A percentile compares a stretch with the other conserved stretches of the same genome.
Conservation (phyloP, 1,284 basidiomycete genomes). For the Trichosporon sp. region DNA sequence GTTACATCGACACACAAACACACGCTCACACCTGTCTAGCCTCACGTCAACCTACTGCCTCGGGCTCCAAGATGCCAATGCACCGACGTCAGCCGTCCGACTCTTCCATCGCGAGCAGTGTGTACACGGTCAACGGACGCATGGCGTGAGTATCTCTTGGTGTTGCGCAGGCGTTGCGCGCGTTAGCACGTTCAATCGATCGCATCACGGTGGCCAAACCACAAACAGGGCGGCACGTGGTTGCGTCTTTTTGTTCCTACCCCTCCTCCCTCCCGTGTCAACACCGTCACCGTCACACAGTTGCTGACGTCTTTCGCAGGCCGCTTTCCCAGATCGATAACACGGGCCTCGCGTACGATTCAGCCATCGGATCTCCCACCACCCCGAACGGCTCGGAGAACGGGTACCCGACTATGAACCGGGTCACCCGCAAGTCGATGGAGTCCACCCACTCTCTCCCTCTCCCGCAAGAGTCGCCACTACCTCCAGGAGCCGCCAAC, state of each 20-base stretch:
- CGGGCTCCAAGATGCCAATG: slow-evolving; percentile 6
- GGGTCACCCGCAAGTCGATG: slow-evolving; percentile 38
- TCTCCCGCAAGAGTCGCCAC: slow-evolving; percentile 23
- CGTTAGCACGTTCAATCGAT: background rate
- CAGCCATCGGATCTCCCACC: slow-evolving; percentile 29
- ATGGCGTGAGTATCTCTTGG: slow-evolving; percentile 19
- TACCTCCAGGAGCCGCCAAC: slow-evolving; percentile 35
- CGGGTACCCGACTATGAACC: slow-evolving; percentile 23
- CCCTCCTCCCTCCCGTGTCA: background rate
- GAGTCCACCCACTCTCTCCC: slow-evolving; percentile 44
- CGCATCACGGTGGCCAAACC: background rate
- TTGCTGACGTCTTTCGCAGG: slow-evolving; percentile 17
- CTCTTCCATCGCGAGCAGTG: slow-evolving; percentile 42
- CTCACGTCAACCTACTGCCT: background rate
- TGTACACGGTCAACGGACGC: slow-evolving; percentile 29
- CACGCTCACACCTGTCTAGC: background rate
- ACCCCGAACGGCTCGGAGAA: slow-evolving; percentile 44
- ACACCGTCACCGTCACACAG: background rate
- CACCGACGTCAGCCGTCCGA: slow-evolving; percentile 45
- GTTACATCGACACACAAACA: slow-evolving; percentile 6
- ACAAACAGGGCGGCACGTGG: background rate
- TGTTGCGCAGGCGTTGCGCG: too few species aligned
- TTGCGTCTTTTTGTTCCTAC: background rate
- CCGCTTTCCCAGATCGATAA: slow-evolving; percentile 39
- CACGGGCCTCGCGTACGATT: slow-evolving; percentile 19